Base-by-base conservation (phyloP, 2,329 filamentous ascomycete species). In the Colletotrichum zoysiae region DNA sequence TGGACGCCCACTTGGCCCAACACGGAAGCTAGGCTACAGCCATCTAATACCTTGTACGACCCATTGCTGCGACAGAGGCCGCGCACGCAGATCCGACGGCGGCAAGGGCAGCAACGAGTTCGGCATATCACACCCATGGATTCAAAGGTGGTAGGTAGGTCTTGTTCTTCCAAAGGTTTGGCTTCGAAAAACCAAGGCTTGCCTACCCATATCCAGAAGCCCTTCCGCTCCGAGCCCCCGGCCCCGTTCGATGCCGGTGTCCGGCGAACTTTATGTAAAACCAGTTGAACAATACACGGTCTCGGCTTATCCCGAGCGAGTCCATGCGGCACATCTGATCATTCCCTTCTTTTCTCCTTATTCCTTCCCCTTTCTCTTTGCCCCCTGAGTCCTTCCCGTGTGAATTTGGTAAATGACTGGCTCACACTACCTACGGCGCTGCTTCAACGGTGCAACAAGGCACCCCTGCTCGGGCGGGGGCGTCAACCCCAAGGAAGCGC, bases 381-480 rank as follows among this genome's bases (percentile, higher is more conserved):
- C 38, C 30, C 20, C 30, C 12, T 5, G 9, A 16, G 2, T 61
- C 30, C 18, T 6, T 30, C 30, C 14, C 26, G 3, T 62, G n/a
- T 55, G n/a, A 56, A 40, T 18, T 20, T 9, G 26, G 16, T 50
- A 56, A 38, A 62, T 16, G 16, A 9, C 56, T 4, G 51, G 8
- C 50, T 44, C 12, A 33, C 30, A 18, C 51, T 58, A 7, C 33
- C 51, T 58, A 7, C 33, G 1, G 44, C 66, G 42, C 51, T 44
- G 61, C 5, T 42, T 5, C 46, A 40, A 44, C 11, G 53, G 30
- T n/a, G 35, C 38, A 58, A 62, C 53, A 46, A 64, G 35, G 46
- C 33, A 65, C 20, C 61, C 61, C n/a, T 64, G 65, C n/a, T 61
- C 38, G 38, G 35, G 20, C 60, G 53, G 61, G 66, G 66, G 40